These are phyloP conservation scores for Wickerhamomyces sydowiorum DNA, from an alignment of 805 yeast species.

Conservation along the genomic window DNA sequence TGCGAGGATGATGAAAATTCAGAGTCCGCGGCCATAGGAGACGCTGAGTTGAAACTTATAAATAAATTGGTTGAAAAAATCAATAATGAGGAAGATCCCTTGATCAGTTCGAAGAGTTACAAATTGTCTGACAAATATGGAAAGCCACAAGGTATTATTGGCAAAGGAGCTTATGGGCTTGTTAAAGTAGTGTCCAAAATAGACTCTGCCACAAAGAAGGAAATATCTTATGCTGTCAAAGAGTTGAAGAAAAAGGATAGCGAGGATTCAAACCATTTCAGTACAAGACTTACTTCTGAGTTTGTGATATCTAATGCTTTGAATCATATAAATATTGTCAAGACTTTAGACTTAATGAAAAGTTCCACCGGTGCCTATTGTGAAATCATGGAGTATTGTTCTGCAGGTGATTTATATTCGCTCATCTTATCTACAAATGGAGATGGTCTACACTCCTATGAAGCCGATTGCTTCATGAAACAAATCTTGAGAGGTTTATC, in stretches of 20 bases:
- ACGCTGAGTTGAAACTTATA: slow-evolving; percentile 41
- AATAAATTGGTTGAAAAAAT: slow-evolving; percentile 42
- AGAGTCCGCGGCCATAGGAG: slow-evolving; percentile 39
- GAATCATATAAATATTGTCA: slow-evolving; percentile 70
- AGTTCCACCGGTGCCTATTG: slow-evolving; percentile 67
- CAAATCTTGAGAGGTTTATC: slow-evolving; percentile 78
- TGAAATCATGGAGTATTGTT: slow-evolving; percentile 94
- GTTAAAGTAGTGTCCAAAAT: slow-evolving; percentile 89
- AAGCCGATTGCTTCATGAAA: slow-evolving; percentile 86
- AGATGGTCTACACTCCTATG: slow-evolving; percentile 50
- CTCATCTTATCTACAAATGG: slow-evolving; percentile 47
- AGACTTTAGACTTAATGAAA: slow-evolving; percentile 74
- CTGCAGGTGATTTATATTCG: slow-evolving; percentile 75
- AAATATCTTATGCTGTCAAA: slow-evolving; percentile 90
- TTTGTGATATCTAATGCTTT: slow-evolving; percentile 80
- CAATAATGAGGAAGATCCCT: slow-evolving; percentile 27
- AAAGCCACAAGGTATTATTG: slow-evolving; percentile 50
- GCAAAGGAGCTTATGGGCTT: slow-evolving; percentile 98
- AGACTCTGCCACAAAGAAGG: slow-evolving; percentile 69
- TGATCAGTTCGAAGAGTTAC: slow-evolving; percentile 20
- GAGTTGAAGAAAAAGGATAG: slow-evolving; percentile 96
- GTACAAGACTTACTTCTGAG: slow-evolving; percentile 88
- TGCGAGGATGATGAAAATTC: slow-evolving; percentile 5
- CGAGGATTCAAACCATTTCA: slow-evolving; percentile 92
- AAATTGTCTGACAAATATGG: slow-evolving; percentile 44